Evolutionary conservation across 78 protist genomes (phyloP).

Genomic region (slime mould (Dictyostelium discoideum)): DNA sequence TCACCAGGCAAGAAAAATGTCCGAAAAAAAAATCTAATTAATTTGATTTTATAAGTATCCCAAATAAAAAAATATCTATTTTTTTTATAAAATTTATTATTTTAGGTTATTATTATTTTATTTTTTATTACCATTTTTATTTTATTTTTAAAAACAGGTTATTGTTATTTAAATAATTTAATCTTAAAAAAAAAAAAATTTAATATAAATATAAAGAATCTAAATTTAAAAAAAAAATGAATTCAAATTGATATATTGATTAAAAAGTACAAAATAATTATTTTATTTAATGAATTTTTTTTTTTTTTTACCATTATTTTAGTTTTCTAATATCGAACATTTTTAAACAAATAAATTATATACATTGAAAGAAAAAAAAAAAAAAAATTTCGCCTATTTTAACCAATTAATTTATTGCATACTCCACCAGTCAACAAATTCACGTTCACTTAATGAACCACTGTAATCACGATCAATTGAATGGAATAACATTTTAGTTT

Average conservation of each 20-base stretch:
- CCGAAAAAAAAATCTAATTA: too few relatives aligned
- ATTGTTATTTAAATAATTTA: too few relatives aligned
- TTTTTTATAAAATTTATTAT: too few relatives aligned
- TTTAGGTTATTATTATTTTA: too few relatives aligned
- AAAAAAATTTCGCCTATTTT: neutral
- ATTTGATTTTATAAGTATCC: too few relatives aligned
- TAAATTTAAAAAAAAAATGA: neutral
- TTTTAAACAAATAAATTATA: neutral
- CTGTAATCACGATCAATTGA: conserved; percentile 59
- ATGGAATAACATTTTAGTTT: conserved; percentile 54
- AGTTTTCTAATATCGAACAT: neutral
- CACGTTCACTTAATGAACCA: conserved; percentile 65
- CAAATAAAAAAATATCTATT: too few relatives aligned
- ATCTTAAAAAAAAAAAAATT: too few relatives aligned
- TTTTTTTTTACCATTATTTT: neutral
- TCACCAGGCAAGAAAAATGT: too few relatives aligned
- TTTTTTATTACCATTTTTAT: too few relatives aligned
- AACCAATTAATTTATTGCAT: neutral
- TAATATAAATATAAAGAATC: too few relatives aligned
- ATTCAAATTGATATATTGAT: neutral
- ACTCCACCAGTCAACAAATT: conserved; percentile 59
- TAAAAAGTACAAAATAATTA: neutral
- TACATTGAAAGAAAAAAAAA: neutral
- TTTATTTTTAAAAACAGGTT: too few relatives aligned
- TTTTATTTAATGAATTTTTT: neutral